Evolutionary conservation across 202 grass and related monocot genomes (phyloP), one percentile per base, ranked within the genome.

Genomic region (Hordeum pubiflorum): DNA sequence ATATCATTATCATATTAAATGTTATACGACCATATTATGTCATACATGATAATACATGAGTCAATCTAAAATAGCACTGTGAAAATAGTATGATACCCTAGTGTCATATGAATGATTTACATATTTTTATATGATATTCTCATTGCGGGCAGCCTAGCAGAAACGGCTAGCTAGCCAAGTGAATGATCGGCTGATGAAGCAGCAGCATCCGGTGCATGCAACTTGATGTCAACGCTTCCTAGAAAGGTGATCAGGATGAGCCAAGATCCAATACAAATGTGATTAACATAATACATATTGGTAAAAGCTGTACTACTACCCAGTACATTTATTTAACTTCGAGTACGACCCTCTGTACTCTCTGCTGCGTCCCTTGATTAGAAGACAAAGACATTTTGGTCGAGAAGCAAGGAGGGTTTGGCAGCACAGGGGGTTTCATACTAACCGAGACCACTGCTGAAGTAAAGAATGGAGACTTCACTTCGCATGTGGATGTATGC

Each of bases 151-250:
- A 29, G 27, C 27, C 39, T 41, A 41, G 10, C 5, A 41, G 20
- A 21, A 43, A 41, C 38, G 38, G 66, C 38, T 71, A 9, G 10
- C 67, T 4, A 43, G 20, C 18, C 67, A 44, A 23, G 37, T 44
- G 39, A 70, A 5, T 22, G 21, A 44, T 70, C n/a, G 12, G 41
- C 41, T 12, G 12, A 44, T 44, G 34, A 70, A 3, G 67, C 39
- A 70, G 39, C 21, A 26, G 21, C 4, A 12, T n/a, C 34, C 9
- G 37, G 37, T 40, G 65, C 65, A 69, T 34, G 63, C 63, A 75
- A 32, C 8, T 68, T 39, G 61, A 87, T 87, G 84, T 90, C 80
- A 90, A 84, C 88, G 72, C 84, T 91, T 82, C 85, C 37, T 55
- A 50, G 85, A 81, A 79, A 88, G 65, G 34, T 26, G 55, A 5